A percentile compares a stretch with the other conserved stretches of the same genome.
Conservation (phyloP, 2,329 filamentous ascomycete genomes). For the Pseudocercospora vitis region DNA sequence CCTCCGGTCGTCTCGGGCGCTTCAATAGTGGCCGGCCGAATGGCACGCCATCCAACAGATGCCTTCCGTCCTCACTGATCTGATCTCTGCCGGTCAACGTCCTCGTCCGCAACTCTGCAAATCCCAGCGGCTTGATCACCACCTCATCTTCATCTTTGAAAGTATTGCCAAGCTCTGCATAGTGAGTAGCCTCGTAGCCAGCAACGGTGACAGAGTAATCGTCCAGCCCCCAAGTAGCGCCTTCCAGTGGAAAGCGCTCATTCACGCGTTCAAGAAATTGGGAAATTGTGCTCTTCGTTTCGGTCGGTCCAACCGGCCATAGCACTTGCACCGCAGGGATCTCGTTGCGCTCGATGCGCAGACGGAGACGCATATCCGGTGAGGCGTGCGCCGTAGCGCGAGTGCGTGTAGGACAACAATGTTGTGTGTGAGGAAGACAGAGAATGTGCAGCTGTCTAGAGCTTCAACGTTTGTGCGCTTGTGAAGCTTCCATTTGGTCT, state of each 20-base stretch:
- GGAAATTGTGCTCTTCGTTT: slow-evolving; percentile 59
- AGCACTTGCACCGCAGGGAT: slow-evolving; percentile 71
- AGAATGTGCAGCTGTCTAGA: slow-evolving; percentile 3
- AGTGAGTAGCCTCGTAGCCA: slow-evolving; percentile 85
- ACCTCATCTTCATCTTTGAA: slow-evolving; percentile 83
- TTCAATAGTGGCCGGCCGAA: slow-evolving; percentile 74
- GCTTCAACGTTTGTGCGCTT: no score
- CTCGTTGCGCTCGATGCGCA: slow-evolving; percentile 70
- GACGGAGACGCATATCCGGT: slow-evolving; percentile 68
- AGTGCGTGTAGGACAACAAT: background rate
- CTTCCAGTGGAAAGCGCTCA: slow-evolving; percentile 77
- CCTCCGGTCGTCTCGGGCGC: slow-evolving; percentile 44
- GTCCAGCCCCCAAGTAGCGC: slow-evolving; percentile 78
- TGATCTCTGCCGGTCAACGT: slow-evolving; percentile 76
- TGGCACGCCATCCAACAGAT: slow-evolving; percentile 80
- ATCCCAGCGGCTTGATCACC: slow-evolving; percentile 73
- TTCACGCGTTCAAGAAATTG: slow-evolving; percentile 78
- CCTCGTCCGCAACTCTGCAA: slow-evolving; percentile 70
- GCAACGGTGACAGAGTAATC: slow-evolving; percentile 82
- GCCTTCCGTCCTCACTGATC: slow-evolving; percentile 74
- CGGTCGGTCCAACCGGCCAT: slow-evolving; percentile 59
- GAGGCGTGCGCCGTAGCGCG: slow-evolving; percentile 2
- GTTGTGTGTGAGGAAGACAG: background rate
- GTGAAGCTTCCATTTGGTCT: no score
- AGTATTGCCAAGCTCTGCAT: slow-evolving; percentile 66